A percentile compares a stretch with the other conserved stretches of the same genome.
Evolutionary conservation across 2,329 filamentous ascomycete species (phyloP).

Genomic region (Diaporthe capsici): DNA sequence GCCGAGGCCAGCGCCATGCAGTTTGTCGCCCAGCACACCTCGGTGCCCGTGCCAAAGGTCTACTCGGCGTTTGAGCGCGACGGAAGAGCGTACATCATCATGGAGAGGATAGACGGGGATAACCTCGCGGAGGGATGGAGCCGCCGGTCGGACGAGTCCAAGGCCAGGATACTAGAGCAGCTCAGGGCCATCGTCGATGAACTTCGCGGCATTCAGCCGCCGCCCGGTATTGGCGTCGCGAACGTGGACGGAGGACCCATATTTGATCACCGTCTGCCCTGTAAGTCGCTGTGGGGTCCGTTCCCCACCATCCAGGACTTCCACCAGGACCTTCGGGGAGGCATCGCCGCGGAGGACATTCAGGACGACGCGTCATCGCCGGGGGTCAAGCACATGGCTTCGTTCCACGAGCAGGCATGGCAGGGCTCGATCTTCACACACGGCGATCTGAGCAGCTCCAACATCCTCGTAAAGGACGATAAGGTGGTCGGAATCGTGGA

Average conservation of each 20-base stretch:
- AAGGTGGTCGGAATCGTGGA: conserved; percentile 59
- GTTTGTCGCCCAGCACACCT: conserved; percentile 23
- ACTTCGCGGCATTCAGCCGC: conserved; percentile 8
- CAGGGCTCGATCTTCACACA: conserved; percentile 63
- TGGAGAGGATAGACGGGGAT: conserved; percentile 31
- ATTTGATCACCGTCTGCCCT: conserved; percentile 24
- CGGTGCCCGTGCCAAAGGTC: conserved; percentile 34
- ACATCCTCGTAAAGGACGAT: conserved; percentile 57
- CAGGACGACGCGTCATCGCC: conserved; percentile 32
- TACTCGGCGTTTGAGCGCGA: conserved; percentile 26
- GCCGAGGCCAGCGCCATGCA: conserved; percentile 32
- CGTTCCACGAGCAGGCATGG: conserved; percentile 29
- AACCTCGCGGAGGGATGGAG: not conserved
- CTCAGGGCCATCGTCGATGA: not conserved
- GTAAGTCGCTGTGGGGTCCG: conserved; percentile 21
- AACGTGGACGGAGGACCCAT: conserved; percentile 28
- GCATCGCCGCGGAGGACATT: conserved; percentile 16
- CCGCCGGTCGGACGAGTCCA: conserved; percentile 18
- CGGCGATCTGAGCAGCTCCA: conserved; percentile 62
- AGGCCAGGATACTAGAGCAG: conserved; percentile 3
- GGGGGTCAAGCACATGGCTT: conserved; percentile 19
- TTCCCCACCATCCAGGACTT: conserved; percentile 31
- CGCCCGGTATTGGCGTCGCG: not conserved
- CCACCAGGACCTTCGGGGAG: conserved; percentile 18
- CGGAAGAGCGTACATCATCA: conserved; percentile 20